Conservation (phyloP, 1,139 yeast species). For the Geotrichum aggregatum region DNA sequence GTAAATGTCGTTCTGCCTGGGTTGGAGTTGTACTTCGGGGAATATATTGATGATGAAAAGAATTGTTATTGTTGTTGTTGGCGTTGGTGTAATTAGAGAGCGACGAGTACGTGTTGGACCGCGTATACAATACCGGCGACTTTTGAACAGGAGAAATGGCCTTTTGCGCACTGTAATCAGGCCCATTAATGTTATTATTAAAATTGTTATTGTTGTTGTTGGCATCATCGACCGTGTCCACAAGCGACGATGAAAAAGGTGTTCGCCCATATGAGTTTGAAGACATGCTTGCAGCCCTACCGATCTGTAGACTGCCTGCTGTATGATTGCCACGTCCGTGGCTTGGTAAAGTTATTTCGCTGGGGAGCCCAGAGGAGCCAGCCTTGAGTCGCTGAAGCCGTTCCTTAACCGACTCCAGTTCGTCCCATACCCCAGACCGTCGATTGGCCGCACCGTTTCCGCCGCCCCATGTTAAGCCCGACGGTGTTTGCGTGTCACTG, state of each 20-base stretch:
- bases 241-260: too few species aligned
- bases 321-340: background rate
- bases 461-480: background rate
- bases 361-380: background rate
- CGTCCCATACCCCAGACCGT: slow-evolving; percentile 17
- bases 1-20: slow-evolving; percentile 13
- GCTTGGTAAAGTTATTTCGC: background rate
- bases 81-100: background rate
- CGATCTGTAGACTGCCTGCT: background rate
- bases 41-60: background rate
- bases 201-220: too few species aligned
- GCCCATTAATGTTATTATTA: background rate
- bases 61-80: background rate
- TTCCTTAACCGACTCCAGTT: slow-evolving; percentile 16
- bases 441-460: background rate
- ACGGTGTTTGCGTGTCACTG: background rate
- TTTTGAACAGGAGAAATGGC: background rate
- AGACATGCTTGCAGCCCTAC: background rate
- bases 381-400: slow-evolving; percentile 13
- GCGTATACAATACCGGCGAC: background rate
- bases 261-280: background rate
- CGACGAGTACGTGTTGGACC: slow-evolving; percentile 4
- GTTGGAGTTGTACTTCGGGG: background rate
- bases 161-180: background rate
- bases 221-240: too few species aligned